A percentile compares a stretch with the other conserved stretches of the same genome.
Evolutionary conservation across 352 stramenopile genomes (phyloP).

Genomic region (Phytophthora gonapodyides): DNA sequence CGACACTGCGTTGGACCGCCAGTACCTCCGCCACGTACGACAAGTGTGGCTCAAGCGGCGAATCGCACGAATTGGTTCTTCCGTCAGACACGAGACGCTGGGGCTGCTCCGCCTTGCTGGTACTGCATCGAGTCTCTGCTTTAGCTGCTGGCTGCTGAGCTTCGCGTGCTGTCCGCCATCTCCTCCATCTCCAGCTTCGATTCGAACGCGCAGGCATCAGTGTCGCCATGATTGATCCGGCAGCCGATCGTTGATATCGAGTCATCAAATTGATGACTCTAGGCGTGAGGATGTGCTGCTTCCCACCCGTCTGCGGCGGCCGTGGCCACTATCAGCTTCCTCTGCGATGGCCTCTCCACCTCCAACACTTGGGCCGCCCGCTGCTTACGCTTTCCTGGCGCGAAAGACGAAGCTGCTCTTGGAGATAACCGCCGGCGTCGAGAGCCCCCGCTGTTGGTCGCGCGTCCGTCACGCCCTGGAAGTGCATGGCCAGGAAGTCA

Average conservation of each 20-base stretch:
- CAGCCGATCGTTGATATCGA: slow-evolving; percentile 10
- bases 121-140: too few species aligned
- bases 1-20: not conserved
- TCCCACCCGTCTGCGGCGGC: not conserved
- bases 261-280: slow-evolving; percentile 29
- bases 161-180: not conserved
- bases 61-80: too few species aligned
- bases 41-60: not conserved
- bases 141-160: not conserved
- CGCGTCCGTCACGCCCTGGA: too few species aligned
- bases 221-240: not conserved
- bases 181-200: slow-evolving; percentile 8
- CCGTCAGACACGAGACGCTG: too few species aligned
- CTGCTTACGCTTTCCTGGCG: too few species aligned
- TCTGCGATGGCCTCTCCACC: not conserved
- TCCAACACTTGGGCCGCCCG: too few species aligned
- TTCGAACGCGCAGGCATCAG: slow-evolving; percentile 14
- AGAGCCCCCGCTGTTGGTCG: too few species aligned
- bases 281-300: slow-evolving; percentile 6
- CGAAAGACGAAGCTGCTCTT: too few species aligned
- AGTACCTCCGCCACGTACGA: not conserved
- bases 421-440: not conserved
- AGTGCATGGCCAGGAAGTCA: slow-evolving; percentile 12
- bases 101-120: too few species aligned
- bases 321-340: not conserved